Evolutionary conservation across 2,329 filamentous ascomycete species (phyloP).

Genomic region (Delphinella strobiligena): DNA sequence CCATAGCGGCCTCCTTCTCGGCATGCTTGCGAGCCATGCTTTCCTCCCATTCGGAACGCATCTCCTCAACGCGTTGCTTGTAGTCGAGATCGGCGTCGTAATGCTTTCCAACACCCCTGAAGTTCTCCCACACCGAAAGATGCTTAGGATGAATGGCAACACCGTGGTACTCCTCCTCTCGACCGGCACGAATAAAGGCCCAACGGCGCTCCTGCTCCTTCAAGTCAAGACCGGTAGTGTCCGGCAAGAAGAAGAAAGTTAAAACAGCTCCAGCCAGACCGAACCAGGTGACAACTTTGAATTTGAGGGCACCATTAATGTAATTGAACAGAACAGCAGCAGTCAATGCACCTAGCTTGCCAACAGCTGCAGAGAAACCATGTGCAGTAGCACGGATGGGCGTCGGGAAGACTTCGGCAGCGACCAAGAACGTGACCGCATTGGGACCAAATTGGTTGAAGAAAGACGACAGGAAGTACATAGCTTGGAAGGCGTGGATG

Average conservation of each 20-base stretch:
- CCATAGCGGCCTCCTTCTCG: conserved; percentile 35
- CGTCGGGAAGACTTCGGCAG: conserved; percentile 92
- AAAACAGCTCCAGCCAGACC: conserved; percentile 76
- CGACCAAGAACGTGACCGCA: conserved; percentile 89
- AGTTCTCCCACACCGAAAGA: conserved; percentile 76
- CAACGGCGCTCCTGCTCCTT: conserved; percentile 96
- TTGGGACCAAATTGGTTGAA: conserved; percentile 99
- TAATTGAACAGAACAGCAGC: conserved; percentile 91
- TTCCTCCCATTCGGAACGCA: conserved; percentile 47
- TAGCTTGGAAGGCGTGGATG: conserved; percentile 85
- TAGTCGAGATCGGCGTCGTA: conserved; percentile 79
- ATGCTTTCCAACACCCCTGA: conserved; percentile 63
- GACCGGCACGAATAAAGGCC: conserved; percentile 70
- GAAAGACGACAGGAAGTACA: conserved; percentile 97
- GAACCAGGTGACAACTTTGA: conserved; percentile 92
- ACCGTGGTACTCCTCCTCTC: conserved; percentile 76
- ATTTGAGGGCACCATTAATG: conserved; percentile 72
- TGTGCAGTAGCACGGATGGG: conserved; percentile 87
- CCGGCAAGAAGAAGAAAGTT: conserved; percentile 79
- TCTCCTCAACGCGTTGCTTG: conserved; percentile 72
- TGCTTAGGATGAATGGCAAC: conserved; percentile 85
- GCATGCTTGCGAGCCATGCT: conserved; percentile 41
- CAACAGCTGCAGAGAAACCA: conserved; percentile 83
- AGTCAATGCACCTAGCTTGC: conserved; percentile 77
- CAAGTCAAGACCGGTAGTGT: conserved; percentile 89